These are phyloP conservation scores for Fereydounia khargensis DNA, from an alignment of 1,284 basidiomycete species.

Conservation along the genomic window DNA sequence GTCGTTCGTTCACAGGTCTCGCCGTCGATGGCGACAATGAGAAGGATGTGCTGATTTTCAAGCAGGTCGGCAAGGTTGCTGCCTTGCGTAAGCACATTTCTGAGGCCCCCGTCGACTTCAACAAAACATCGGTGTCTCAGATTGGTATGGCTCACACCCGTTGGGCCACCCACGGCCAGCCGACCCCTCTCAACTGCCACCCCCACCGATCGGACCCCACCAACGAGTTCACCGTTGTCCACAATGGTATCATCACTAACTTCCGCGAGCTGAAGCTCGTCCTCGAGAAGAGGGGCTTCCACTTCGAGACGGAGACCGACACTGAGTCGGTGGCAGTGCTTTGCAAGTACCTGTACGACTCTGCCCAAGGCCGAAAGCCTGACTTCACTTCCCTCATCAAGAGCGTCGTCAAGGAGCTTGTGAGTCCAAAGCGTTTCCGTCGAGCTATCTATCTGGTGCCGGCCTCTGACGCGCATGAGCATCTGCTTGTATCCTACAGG, in stretches of 20 bases:
- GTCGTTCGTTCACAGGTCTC: conserved; percentile 65
- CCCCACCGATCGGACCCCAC: conserved; percentile 82
- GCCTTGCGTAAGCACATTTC: conserved; percentile 89
- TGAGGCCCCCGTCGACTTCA: conserved; percentile 72
- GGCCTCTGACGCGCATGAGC: too few relatives aligned
- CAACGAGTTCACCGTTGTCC: conserved; percentile 87
- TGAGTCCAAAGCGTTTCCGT: not conserved
- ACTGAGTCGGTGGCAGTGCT: conserved; percentile 96
- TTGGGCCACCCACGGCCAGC: conserved; percentile 97
- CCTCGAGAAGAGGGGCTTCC: conserved; percentile 91
- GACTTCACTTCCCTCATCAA: conserved; percentile 91
- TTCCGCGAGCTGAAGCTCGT: conserved; percentile 83
- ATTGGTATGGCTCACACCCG: conserved; percentile 98
- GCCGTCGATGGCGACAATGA: conserved; percentile 90
- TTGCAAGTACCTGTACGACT: conserved; percentile 94
- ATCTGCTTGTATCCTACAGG: too few relatives aligned
- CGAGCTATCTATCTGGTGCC: too few relatives aligned
- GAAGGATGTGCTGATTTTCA: conserved; percentile 78
- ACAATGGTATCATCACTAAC: conserved; percentile 99
- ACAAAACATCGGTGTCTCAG: conserved; percentile 80
- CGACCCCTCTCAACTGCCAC: conserved; percentile 84
- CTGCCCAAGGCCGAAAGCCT: conserved; percentile 80
- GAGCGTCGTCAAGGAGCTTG: conserved; percentile 92
- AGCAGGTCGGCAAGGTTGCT: conserved; percentile 97
- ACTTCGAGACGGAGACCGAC: conserved; percentile 93